These are phyloP conservation scores for Colletotrichum cereale DNA, from an alignment of 2,329 filamentous ascomycete genomes.

Conservation along the genomic window DNA sequence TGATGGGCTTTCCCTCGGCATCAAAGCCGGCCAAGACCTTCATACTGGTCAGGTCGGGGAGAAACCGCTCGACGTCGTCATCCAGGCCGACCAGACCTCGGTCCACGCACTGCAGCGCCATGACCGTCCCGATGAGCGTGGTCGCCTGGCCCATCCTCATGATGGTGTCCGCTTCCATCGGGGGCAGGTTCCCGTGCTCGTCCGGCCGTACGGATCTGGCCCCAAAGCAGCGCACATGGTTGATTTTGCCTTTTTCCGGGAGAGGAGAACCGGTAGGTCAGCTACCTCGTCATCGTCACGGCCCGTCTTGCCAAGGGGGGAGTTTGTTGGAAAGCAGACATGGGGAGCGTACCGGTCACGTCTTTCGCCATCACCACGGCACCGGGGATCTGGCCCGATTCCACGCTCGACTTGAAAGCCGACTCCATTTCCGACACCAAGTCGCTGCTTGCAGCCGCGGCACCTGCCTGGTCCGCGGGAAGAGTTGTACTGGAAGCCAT, in stretches of 20 bases:
- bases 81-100: conserved; percentile 60
- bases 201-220: conserved; percentile 9
- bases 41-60: conserved; percentile 62
- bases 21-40: conserved; percentile 63
- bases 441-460: background rate
- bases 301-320: background rate
- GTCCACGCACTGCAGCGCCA: conserved; percentile 66
- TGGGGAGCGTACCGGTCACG: conserved; percentile 13
- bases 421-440: conserved; percentile 8
- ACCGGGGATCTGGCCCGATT: conserved; percentile 14
- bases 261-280: background rate
- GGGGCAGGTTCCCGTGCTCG: conserved; percentile 47
- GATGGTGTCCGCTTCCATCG: conserved; percentile 49
- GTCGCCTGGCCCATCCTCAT: conserved; percentile 52
- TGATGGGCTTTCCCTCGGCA: conserved; percentile 52
- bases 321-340: background rate
- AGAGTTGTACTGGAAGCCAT: conserved; percentile 5
- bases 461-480: background rate
- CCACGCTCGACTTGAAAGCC: conserved; percentile 6
- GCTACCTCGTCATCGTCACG: background rate
- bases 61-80: conserved; percentile 57
- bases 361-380: conserved; percentile 14
- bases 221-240: conserved; percentile 23
- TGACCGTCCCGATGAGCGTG: conserved; percentile 63
- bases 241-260: conserved; percentile 32